Base-by-base conservation (phyloP, 352 stramenopile genomes). In the Stephanocyclus meneghinianus region DNA sequence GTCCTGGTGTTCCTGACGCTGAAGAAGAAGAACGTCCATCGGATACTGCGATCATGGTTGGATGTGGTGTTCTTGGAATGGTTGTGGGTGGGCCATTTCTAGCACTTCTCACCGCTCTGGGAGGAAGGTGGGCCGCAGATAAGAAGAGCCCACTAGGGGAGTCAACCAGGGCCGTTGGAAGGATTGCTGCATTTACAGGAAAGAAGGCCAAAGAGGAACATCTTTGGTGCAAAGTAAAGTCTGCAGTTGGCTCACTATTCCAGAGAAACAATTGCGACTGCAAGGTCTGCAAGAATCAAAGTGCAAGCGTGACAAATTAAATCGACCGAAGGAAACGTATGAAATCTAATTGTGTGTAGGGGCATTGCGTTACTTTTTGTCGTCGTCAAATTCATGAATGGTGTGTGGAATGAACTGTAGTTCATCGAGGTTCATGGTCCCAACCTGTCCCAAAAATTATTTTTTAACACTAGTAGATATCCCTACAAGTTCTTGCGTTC, bases 161-260 rank as follows among this genome's bases (percentile, higher is more conserved):
- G 5, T 70, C 60, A 1, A 57, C 72, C 21, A 76, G 66, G 59
- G 77, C 71, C 44, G 40, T 84, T 37, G 77, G 77, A 37, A 68
- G 62, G 29, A 74, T 84, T 59, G 66, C 77, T 62, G 65, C 61
- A 11, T 47, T 71, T 10, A 71, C 71, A 30, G 77, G 77, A 55
- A 84, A 77, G 42, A 78, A 78, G 18, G 71, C 77, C 2, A 62
- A 51, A 47, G 71, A 84, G 35, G 77, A 80, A 32, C 42, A 72
- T 59, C 37, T 84, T 40, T 63, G 69, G 9, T 62, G 65, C 40
- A 84, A 84, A 40, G 13, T 80, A 15, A 84, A 80, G 35, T 66
- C 56, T 21, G 62, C 71, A 8, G 16, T 84, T 42, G 13, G 44
- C 30, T 84, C 77, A 6, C 11, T 84, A 8, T 78, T 80, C 44